Evolutionary conservation across 2,329 filamentous ascomycete species (phyloP), one percentile per base, ranked within the genome.

Genomic region (Uncinocarpus reesii): DNA sequence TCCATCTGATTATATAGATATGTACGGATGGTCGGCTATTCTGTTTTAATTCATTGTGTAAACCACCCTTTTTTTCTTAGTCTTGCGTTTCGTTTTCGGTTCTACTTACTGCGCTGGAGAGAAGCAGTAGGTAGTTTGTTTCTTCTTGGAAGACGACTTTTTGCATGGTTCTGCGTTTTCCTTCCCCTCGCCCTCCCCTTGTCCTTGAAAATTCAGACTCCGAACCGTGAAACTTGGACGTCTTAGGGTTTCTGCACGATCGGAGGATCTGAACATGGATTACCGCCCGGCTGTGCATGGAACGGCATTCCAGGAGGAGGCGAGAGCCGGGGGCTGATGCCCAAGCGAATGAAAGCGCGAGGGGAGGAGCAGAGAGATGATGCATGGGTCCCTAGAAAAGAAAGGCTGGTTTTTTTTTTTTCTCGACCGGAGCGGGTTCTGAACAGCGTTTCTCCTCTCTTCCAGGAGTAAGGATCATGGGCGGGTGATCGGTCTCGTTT

Each of bases 401-500:
- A n/a, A n/a, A n/a, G n/a, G n/a, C n/a, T n/a, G n/a, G n/a, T n/a
- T n/a, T n/a, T n/a, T n/a, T n/a, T n/a, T 7, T 23, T 16, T 23
- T 28, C 5, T 11, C 18, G 18, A 11, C 21, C 20, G 15, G n/a
- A 32, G 16, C 42, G 3, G 5, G n/a, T n/a, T 13, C 29, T 28
- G 4, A 31, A 20, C 18, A 38, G 18, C 24, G 41, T n/a, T 13
- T 16, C 16, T 8, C 24, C 23, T 23, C 28, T 32, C 15, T n/a
- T 8, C 26, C 10, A 38, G 7, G 21, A 46, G 24, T 46, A 46
- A 31, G 34, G 23, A 31, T 46, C 38, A 23, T 38, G 32, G 7
- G 21, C 21, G 42, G 42, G 32, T 41, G 23, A 31, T 46, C 43
- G 16, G 43, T 31, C 23, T 37, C n/a, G 43, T 46, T 46, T 46